Percentiles rank a stretch among this genome's conserved stretches.
These are phyloP conservation scores for Chlorella sp. DNA, from an alignment of 139 green algal species.

Conservation along the genomic window DNA sequence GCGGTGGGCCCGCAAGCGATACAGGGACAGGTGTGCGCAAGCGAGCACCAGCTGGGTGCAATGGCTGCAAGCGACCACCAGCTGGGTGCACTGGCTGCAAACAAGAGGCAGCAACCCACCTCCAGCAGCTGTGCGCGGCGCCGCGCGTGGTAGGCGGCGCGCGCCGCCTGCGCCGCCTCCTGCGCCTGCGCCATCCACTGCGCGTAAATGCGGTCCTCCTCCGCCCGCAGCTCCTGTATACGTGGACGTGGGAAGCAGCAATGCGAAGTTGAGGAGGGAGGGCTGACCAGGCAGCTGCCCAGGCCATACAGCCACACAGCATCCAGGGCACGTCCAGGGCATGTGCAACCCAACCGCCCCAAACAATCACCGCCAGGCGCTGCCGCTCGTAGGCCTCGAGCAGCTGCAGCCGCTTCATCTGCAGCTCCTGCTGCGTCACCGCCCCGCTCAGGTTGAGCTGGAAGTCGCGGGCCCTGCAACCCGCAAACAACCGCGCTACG, in stretches of 20 bases:
- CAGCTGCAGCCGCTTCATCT: conserved; percentile 48
- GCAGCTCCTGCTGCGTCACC: conserved; percentile 70
- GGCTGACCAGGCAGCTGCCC: too few relatives aligned
- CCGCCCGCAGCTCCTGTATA: conserved; percentile 52
- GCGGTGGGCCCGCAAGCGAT: not conserved
- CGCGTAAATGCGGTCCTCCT: conserved; percentile 66
- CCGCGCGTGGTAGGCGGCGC: conserved; percentile 32
- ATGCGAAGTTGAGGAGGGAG: too few relatives aligned
- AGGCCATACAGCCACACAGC: too few relatives aligned
- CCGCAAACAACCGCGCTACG: too few relatives aligned
- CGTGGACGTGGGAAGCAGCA: too few relatives aligned
- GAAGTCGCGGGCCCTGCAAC: conserved; percentile 62
- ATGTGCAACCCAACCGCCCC: not conserved
- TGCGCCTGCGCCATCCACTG: conserved; percentile 48
- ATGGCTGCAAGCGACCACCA: not conserved
- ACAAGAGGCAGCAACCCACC: not conserved
- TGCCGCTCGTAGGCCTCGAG: conserved; percentile 55
- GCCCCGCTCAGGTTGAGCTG: conserved; percentile 62
- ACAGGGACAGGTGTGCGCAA: not conserved
- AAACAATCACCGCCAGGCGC: conserved; percentile 24
- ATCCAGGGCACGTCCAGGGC: too few relatives aligned
- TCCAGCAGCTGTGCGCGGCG: conserved; percentile 31
- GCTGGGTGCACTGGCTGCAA: too few relatives aligned
- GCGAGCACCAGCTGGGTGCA: not conserved
- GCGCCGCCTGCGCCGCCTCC: conserved; percentile 51